Evolutionary conservation across 345 rosid genomes (phyloP), one percentile per base, ranked within the genome.

Genomic region (Arabidopsis arenosa): DNA sequence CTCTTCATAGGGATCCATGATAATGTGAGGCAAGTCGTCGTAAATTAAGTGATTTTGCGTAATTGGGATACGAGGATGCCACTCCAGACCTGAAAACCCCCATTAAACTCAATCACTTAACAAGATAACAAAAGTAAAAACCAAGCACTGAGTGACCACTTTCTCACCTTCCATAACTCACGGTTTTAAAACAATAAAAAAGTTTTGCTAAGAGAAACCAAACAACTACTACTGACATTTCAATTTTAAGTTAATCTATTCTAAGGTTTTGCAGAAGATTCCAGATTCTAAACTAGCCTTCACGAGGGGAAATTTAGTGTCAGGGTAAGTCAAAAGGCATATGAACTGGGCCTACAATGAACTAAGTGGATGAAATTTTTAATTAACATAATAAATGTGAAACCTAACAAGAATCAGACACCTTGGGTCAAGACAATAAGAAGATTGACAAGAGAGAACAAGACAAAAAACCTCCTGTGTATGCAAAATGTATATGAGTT

Each of bases 1-100:
- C 64, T 87, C 97, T 80, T 92, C 97, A 74, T 92, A 95, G 2
- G 93, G 84, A 73, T 95, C 96, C 97, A 92, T 89, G 64, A 95
- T 81, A 84, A 87, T 86, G 51, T 57, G 82, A 4, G 97, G 99
- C 80, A 95, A 84, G 79, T 92, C 99, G 73, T 82, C 83, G 82
- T 84, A 88, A 72, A 95, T 83, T 52, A 95, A 87, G 80, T 90
- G 97, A 70, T 86, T 91, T 69, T 87, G 86, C 81, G 84, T 87
- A 79, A 76, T 85, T 45, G 26, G 75, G 76, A 88, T 83, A 70
- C 74, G 88, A 69, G 96, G 87, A 81, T 88, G 97, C 96, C 99
- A 95, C 72, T 90, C 96, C 69, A 84, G 69, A 81, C 97, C 99
- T 95, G 91, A 83, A 81, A 83, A 66, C 26, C 44, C 44, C 4